These are phyloP conservation scores for Citeromyces siamensis DNA, from an alignment of 1,139 yeast species.

Conservation along the genomic window DNA sequence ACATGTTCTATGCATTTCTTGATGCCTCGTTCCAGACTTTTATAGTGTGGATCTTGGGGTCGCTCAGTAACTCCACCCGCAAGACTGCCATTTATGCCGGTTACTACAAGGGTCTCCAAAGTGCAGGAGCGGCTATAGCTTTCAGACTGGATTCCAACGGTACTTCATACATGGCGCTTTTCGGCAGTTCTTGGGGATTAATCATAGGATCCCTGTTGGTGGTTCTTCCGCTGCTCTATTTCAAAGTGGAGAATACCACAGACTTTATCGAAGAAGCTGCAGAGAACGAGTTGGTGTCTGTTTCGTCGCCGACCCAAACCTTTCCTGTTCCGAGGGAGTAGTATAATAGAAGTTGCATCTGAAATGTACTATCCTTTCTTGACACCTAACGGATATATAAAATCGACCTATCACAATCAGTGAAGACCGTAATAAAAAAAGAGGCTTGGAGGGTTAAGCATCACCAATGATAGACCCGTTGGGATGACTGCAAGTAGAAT, in stretches of 20 bases:
- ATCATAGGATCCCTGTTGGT: conserved; percentile 33
- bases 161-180: conserved; percentile 29
- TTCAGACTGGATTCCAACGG: conserved; percentile 42
- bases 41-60: conserved; percentile 31
- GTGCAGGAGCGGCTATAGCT: conserved; percentile 47
- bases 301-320: background rate
- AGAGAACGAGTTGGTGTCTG: conserved; percentile 11
- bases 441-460: no score
- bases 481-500: no score
- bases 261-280: conserved; percentile 20
- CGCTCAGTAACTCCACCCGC: conserved; percentile 41
- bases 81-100: conserved; percentile 45
- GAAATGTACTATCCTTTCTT: no score
- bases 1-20: conserved; percentile 32
- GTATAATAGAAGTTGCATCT: no score
- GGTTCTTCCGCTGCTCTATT: conserved; percentile 27
- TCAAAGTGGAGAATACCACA: conserved; percentile 32
- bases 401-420: no score
- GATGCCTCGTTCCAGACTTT: conserved; percentile 34
- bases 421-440: no score
- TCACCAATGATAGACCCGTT: no score
- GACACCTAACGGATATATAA: no score
- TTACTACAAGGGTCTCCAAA: conserved; percentile 47
- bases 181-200: conserved; percentile 47
- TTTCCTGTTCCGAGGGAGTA: background rate